phyloP scores from a whole-genome alignment of 495 filamentous ascomycete species.

The Lindgomyces ingoldianus region DNA sequence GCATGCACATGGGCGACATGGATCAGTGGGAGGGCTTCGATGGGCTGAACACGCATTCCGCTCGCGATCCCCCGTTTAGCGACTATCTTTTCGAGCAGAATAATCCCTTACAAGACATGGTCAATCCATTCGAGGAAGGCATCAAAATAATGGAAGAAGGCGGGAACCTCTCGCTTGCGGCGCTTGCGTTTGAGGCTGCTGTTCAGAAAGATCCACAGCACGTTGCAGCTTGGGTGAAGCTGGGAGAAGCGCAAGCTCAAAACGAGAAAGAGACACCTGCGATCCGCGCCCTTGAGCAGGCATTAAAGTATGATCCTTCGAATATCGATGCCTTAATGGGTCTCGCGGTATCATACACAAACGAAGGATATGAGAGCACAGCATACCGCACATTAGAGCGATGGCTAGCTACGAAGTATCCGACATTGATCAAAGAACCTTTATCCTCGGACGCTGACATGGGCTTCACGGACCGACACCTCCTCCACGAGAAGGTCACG shows the following conservation, averaged over 20 bases:
- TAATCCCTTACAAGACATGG: constrained; percentile 76
- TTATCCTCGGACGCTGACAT: constrained; percentile 71
- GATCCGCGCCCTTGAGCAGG: constrained; percentile 95
- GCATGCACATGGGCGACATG: constrained; percentile 65
- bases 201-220: constrained; percentile 86
- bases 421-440: constrained; percentile 65
- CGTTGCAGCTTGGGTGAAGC: constrained; percentile 86
- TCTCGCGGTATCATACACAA: constrained; percentile 96
- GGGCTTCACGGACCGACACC: constrained; percentile 88
- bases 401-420: constrained; percentile 93
- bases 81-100: constrained; percentile 94
- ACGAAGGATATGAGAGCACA: constrained; percentile 95
- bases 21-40: constrained; percentile 74
- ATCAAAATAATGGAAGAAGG: constrained; percentile 86
- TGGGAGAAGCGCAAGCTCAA: constrained; percentile 90
- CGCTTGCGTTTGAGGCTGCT: constrained; percentile 95
- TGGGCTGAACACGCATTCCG: constrained; percentile 55
- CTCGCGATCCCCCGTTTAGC: constrained; percentile 72
- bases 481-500: constrained; percentile 87
- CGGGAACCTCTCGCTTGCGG: constrained; percentile 90
- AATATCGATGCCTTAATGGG: constrained; percentile 92
- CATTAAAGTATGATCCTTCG: constrained; percentile 79
- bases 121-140: constrained; percentile 86
- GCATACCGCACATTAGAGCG: constrained; percentile 96
- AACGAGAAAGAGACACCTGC: constrained; percentile 98